Evolutionary conservation across 176 grass and related monocot species (phyloP).

Genomic region (Zizania latifolia): DNA sequence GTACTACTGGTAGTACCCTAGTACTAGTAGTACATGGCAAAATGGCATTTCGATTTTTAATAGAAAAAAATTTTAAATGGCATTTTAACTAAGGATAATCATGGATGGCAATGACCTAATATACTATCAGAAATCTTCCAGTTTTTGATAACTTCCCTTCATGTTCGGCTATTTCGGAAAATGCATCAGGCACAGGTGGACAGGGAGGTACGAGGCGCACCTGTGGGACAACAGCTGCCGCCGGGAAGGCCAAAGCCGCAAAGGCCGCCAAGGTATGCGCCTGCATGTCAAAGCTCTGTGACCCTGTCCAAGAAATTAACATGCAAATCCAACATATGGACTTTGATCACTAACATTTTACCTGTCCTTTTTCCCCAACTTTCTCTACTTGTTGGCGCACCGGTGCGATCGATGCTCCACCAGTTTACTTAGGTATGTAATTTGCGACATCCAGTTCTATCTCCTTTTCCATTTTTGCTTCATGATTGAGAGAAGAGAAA

Average conservation of each 20-base stretch:
- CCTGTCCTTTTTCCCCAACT: background rate
- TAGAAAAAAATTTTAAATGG: too few species aligned
- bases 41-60: too few species aligned
- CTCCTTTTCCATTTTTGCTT: background rate
- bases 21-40: background rate
- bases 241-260: slow-evolving; percentile 92
- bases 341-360: slow-evolving; percentile 10
- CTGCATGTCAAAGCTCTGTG: slow-evolving; percentile 15
- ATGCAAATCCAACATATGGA: background rate
- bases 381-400: background rate
- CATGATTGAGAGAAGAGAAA: background rate
- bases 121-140: background rate
- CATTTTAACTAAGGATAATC: background rate
- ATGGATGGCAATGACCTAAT: background rate
- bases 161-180: background rate
- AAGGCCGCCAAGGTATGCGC: slow-evolving; percentile 85
- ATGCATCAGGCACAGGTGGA: slow-evolving; percentile 75
- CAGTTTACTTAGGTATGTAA: slow-evolving; percentile 82
- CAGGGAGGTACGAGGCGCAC: slow-evolving; percentile 94
- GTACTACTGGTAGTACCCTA: too few species aligned
- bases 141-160: background rate
- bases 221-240: slow-evolving; percentile 99
- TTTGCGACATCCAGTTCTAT: background rate
- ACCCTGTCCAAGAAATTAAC: slow-evolving; percentile 22
- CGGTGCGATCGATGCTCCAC: slow-evolving; percentile 1